A percentile compares a stretch with the other conserved stretches of the same genome.
Conservation (phyloP, 1,139 yeast species). For the Debaryomyces fabryi region DNA sequence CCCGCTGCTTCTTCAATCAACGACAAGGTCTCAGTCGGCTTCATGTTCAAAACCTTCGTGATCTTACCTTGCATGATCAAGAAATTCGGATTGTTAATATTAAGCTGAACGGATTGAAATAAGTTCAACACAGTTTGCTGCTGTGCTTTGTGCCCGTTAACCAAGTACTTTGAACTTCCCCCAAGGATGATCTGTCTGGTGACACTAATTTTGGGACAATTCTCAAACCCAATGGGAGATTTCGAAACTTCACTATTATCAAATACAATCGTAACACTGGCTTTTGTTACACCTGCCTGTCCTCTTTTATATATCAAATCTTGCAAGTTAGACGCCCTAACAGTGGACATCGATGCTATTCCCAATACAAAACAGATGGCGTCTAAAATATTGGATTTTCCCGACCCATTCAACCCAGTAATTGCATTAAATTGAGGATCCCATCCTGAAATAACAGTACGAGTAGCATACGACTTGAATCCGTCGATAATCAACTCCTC, state of each 20-base stretch:
- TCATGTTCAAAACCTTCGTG: constrained; percentile 96
- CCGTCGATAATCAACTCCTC: constrained; percentile 97
- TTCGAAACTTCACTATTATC: constrained; percentile 76
- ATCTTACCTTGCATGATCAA: constrained; percentile 98
- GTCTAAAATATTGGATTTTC: constrained; percentile 92
- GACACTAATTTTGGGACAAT: constrained; percentile 78
- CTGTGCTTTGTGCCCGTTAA: constrained; percentile 96
- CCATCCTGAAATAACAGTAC: constrained; percentile 96
- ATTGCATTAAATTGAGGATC: constrained; percentile 96
- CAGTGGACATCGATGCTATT: constrained; percentile 89
- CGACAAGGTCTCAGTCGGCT: constrained; percentile 84
- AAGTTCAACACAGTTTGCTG: constrained; percentile 89
- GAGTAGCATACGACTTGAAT: constrained; percentile 94
- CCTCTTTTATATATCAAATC: constrained; percentile 96
- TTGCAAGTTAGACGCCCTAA: constrained; percentile 89
- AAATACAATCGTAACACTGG: constrained; percentile 94
- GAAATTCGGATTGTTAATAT: constrained; percentile 95
- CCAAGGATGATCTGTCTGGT: constrained; percentile 92
- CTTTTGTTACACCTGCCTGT: constrained; percentile 97
- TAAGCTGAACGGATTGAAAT: constrained; percentile 92
- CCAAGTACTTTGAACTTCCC: constrained; percentile 87
- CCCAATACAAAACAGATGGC: constrained; percentile 99
- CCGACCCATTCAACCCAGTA: constrained; percentile 97
- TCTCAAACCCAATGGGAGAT: constrained; percentile 88
- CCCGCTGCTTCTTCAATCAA: constrained; percentile 98